A percentile compares a stretch with the other conserved stretches of the same genome.
Evolutionary conservation across 768 basidiomycete species (phyloP).

Genomic region (Rhizopogon vulgaris): DNA sequence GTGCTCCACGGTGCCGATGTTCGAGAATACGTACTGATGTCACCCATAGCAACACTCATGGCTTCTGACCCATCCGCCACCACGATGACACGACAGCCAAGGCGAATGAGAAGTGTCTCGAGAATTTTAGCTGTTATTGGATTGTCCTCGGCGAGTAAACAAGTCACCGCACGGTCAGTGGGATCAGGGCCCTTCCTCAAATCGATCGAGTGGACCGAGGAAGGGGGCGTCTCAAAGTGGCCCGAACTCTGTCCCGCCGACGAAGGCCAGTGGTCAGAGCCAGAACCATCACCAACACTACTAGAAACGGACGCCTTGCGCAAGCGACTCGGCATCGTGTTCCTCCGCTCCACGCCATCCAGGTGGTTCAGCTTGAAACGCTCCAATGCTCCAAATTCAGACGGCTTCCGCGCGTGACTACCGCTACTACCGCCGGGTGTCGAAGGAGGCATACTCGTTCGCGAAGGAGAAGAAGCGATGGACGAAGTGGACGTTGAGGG

Average conservation of each 20-base stretch:
- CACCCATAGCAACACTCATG: conserved; percentile 94
- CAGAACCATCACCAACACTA: conserved; percentile 72
- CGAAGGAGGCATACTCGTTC: conserved; percentile 63
- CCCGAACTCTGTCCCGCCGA: conserved; percentile 46
- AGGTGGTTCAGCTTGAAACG: conserved; percentile 81
- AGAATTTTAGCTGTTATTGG: conserved; percentile 98
- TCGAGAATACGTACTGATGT: conserved; percentile 70
- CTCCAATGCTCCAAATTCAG: conserved; percentile 83
- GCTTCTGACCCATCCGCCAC: conserved; percentile 97
- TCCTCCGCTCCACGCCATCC: conserved; percentile 70
- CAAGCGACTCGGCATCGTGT: conserved; percentile 82
- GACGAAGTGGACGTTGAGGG: conserved; percentile 90
- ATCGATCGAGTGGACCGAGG: conserved; percentile 83
- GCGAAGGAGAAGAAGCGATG: conserved; percentile 83
- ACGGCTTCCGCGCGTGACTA: conserved; percentile 75
- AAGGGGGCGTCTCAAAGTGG: conserved; percentile 60
- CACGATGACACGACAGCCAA: conserved; percentile 93
- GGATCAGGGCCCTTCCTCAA: conserved; percentile 70
- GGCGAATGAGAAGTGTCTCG: conserved; percentile 86
- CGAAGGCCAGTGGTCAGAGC: conserved; percentile 68
- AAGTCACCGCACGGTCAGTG: conserved; percentile 87
- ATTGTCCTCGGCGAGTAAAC: conserved; percentile 93
- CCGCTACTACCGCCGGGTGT: conserved; percentile 58
- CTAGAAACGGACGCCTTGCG: conserved; percentile 85
- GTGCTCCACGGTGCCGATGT: not conserved